Evolutionary conservation across 768 basidiomycete species (phyloP).

Genomic region (Pholiota microspora): DNA sequence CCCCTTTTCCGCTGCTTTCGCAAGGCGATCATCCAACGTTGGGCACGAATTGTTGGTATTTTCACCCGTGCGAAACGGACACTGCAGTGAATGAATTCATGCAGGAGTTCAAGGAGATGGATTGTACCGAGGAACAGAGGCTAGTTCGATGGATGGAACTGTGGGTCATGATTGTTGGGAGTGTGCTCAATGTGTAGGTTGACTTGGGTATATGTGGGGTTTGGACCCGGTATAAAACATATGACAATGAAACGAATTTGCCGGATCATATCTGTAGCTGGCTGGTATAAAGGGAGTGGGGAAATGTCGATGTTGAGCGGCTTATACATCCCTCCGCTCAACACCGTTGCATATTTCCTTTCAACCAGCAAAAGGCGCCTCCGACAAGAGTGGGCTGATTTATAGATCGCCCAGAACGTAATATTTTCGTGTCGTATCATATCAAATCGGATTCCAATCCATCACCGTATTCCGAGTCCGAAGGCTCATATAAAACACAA

Average conservation of each 20-base stretch:
- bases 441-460: slow-evolving; percentile 23
- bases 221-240: slow-evolving; percentile 17
- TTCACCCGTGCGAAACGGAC: slow-evolving; percentile 84
- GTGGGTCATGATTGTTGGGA: slow-evolving; percentile 78
- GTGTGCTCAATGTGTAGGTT: slow-evolving; percentile 52
- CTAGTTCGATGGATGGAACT: slow-evolving; percentile 58
- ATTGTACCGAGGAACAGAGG: slow-evolving; percentile 28
- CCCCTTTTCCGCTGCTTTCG: slow-evolving; percentile 74
- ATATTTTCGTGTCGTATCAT: slow-evolving; percentile 39
- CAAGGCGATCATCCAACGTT: slow-evolving; percentile 86
- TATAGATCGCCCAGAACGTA: slow-evolving; percentile 15
- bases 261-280: slow-evolving; percentile 22
- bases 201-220: slow-evolving; percentile 2
- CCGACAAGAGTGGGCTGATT: slow-evolving; percentile 18
- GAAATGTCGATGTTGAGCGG: not conserved
- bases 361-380: not conserved
- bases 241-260: slow-evolving; percentile 16
- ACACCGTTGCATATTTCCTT: not conserved
- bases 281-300: slow-evolving; percentile 1
- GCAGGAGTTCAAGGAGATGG: slow-evolving; percentile 37
- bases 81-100: slow-evolving; percentile 68
- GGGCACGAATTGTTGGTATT: slow-evolving; percentile 75
- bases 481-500: slow-evolving; percentile 25
- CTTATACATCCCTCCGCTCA: not conserved
- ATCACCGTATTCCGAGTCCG: slow-evolving; percentile 17